A percentile compares a stretch with the other conserved stretches of the same genome.
Conservation (phyloP, 768 basidiomycete species). For the Panaeolus cyanescens region DNA sequence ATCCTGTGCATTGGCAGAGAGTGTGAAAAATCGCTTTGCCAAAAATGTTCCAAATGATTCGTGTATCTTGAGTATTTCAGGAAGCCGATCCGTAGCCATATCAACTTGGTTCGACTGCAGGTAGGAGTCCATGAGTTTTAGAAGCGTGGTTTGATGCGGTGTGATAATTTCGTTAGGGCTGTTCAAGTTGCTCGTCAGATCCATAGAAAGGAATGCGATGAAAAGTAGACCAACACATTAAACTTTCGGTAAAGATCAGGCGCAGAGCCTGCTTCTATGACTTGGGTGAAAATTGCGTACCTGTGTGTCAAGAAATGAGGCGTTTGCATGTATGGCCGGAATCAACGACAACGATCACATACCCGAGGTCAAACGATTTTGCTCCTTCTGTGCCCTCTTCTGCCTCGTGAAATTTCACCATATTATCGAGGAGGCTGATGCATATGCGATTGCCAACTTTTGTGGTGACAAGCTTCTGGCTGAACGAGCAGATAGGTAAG, state of each 20-base stretch:
- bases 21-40: constrained; percentile 57
- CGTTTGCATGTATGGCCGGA: constrained; percentile 5
- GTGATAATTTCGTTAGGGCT: constrained; percentile 75
- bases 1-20: constrained; percentile 58
- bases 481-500: constrained; percentile 18
- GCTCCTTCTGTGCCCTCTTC: constrained; percentile 65
- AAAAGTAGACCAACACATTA: constrained; percentile 49
- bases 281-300: constrained; percentile 62
- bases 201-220: not conserved
- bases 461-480: constrained; percentile 54
- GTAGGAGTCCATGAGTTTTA: constrained; percentile 87
- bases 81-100: constrained; percentile 27
- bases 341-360: constrained; percentile 16
- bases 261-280: constrained; percentile 62
- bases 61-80: constrained; percentile 37
- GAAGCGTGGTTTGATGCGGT: constrained; percentile 83
- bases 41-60: constrained; percentile 57
- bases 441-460: constrained; percentile 65
- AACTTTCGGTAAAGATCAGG: constrained; percentile 63
- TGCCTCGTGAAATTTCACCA: constrained; percentile 70
- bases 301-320: constrained; percentile 33
- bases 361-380: constrained; percentile 81
- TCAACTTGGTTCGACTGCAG: constrained; percentile 55
- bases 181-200: constrained; percentile 7
- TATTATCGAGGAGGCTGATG: constrained; percentile 66